phyloP scores from a whole-genome alignment of 495 filamentous ascomycete species.

The Bacidia rubella region DNA sequence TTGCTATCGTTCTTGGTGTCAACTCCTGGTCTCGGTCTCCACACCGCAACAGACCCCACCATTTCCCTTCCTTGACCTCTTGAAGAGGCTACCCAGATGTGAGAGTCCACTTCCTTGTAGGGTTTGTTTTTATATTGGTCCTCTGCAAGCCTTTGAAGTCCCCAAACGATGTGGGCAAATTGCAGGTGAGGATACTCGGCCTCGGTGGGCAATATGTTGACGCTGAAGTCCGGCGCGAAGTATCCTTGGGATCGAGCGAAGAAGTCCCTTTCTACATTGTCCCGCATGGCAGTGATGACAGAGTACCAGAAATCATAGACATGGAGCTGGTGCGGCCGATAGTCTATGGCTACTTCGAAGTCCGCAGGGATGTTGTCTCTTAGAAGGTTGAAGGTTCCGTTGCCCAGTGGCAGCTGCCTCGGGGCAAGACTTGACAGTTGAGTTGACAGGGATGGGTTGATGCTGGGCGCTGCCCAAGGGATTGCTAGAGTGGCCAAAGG shows the following conservation, averaged over 20 bases:
- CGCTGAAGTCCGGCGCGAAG: not conserved
- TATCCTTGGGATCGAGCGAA: not conserved
- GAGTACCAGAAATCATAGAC: not conserved
- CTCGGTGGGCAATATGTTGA: not conserved
- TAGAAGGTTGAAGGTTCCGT: not conserved
- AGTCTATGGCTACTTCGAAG: not conserved
- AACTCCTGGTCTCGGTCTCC: not conserved
- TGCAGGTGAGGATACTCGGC: not conserved
- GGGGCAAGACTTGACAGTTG: no score
- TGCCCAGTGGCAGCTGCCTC: no score
- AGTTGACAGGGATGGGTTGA: no score
- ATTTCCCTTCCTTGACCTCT: not conserved
- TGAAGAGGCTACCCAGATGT: not conserved
- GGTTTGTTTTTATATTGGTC: not conserved
- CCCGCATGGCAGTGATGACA: not conserved
- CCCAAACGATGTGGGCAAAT: not conserved
- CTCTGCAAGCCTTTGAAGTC: not conserved
- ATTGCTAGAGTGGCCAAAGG: no score
- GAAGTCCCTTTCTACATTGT: not conserved
- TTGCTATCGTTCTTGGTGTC: not conserved
- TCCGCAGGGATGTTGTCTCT: not conserved
- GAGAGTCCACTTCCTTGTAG: not conserved
- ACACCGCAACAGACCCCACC: not conserved
- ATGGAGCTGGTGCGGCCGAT: not conserved
- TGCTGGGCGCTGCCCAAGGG: no score